phyloP scores from a whole-genome alignment of 345 rosid genomes.

The Hypericum perforatum region DNA sequence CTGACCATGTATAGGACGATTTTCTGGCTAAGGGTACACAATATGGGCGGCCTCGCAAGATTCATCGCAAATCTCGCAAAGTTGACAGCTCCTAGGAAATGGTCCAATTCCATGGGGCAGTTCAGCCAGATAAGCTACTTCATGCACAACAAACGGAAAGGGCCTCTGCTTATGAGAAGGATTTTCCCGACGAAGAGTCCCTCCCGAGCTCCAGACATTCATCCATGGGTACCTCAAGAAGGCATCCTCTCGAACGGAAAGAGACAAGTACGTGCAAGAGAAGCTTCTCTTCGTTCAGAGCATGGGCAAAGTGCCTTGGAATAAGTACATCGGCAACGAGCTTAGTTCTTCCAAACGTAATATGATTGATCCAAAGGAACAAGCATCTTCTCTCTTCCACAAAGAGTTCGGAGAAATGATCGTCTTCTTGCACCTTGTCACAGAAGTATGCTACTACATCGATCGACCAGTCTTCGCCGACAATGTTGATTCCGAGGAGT shows the following conservation, averaged over 20 bases:
- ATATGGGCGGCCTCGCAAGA: no score
- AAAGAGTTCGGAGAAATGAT: slow-evolving; percentile 18
- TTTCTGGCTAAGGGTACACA: no score
- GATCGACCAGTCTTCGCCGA: neutral
- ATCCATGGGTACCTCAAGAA: neutral
- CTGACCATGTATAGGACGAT: neutral
- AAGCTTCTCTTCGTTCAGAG: slow-evolving; percentile 7
- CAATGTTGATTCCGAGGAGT: neutral
- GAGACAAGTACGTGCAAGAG: neutral
- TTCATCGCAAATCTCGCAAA: no score
- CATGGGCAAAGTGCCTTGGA: no score
- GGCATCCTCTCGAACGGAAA: neutral
- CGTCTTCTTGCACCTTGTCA: slow-evolving; percentile 31
- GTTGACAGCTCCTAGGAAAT: slow-evolving; percentile 10
- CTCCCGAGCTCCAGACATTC: neutral
- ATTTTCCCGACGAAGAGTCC: neutral
- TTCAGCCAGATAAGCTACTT: slow-evolving; percentile 11
- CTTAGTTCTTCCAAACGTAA: no score
- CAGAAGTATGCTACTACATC: slow-evolving; percentile 7
- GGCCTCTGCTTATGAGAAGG: neutral
- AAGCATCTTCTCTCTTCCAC: neutral
- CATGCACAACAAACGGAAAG: neutral
- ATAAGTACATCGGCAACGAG: no score
- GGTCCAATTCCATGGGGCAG: slow-evolving; percentile 13
- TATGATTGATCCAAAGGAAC: no score